A percentile compares a stretch with the other conserved stretches of the same genome.
Conservation (phyloP, 225 moss, liverwort and hornwort genomes). For the Polytrichum commune region DNA sequence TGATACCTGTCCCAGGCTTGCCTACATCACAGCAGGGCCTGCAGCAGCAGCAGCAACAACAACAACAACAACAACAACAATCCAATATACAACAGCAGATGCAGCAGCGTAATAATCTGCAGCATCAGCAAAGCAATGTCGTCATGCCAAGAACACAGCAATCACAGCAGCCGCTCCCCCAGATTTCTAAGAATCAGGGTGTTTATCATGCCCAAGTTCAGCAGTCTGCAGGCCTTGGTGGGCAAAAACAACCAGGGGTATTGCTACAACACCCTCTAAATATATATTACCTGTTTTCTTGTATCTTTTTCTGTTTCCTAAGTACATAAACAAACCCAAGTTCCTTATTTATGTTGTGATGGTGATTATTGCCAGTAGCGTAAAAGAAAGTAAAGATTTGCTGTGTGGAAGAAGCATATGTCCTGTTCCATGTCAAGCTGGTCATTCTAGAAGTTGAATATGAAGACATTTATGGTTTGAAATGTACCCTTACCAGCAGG, state of each 20-base stretch:
- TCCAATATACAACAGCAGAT: slow-evolving; percentile 40
- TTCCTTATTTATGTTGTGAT: not conserved
- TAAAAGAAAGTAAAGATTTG: not conserved
- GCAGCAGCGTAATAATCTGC: not conserved
- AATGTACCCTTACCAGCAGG: slow-evolving; percentile 31
- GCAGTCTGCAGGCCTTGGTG: slow-evolving; percentile 50
- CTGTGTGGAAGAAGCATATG: not conserved
- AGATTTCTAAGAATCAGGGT: slow-evolving; percentile 65
- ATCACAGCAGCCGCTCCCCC: slow-evolving; percentile 42
- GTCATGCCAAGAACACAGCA: slow-evolving; percentile 43
- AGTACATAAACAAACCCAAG: not conserved
- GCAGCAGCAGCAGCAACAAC: slow-evolving; percentile 46
- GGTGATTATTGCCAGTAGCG: not conserved
- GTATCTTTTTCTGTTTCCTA: not conserved
- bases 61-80: slow-evolving; percentile 55
- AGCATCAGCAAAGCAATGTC: slow-evolving; percentile 17
- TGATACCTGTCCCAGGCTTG: slow-evolving; percentile 97
- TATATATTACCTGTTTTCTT: not conserved
- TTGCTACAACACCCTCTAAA: not conserved
- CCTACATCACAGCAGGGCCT: slow-evolving; percentile 55
- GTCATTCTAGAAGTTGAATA: not conserved
- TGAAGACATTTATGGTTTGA: not conserved
- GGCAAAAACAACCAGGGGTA: slow-evolving; percentile 58
- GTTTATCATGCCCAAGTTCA: slow-evolving; percentile 66
- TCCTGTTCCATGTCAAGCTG: not conserved